Base-by-base conservation (phyloP, 2,329 filamentous ascomycete species). In the Cercospora sp. region DNA sequence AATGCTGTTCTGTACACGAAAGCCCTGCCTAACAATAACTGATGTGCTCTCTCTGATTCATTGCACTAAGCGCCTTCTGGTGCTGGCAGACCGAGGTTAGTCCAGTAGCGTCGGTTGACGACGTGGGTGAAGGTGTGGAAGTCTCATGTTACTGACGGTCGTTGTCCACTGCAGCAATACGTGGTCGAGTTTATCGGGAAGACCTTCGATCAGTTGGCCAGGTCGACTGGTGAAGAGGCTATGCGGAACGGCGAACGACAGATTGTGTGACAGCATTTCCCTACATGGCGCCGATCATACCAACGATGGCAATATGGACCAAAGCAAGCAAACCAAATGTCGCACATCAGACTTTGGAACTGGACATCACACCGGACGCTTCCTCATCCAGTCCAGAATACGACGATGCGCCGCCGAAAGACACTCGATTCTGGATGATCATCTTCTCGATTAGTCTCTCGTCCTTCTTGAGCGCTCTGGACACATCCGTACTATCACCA, bases 391-490 rank as follows among this genome's bases (percentile, higher is more conserved):
- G 12, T 65, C n/a, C 51, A 6, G 62, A 65, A 58, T n/a, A 65
- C 32, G 62, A 65, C 62, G 43, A 65, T 43, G 51, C 62, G 62
- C 49, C 62, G 57, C 51, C 62, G 2, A 65, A 65, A 65, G 62
- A 65, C 57, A 28, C 21, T 65, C 62, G 62, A 26, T 65, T 65
- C 32, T 65, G 62, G 62, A 65, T 84, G 65, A 83, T 84, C 71
- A 83, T 84, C 81, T 74, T 79, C 34, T 81, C 82, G 3, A 75
- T 84, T 0, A 69, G 68, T 43, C 82, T 88, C 74, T 85, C 85
- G 7, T 80, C 87, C 6, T 86, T 72, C 40, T 82, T 89, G 32
- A 86, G 86, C 16, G 87, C 87, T 59, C 77, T 89, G 49, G 87
- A 89, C 72, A 86, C 88, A 76, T 72, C 66, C 37, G 70, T 66